phyloP scores from a whole-genome alignment of 2,329 filamentous ascomycete species.

The Periconia sp. region DNA sequence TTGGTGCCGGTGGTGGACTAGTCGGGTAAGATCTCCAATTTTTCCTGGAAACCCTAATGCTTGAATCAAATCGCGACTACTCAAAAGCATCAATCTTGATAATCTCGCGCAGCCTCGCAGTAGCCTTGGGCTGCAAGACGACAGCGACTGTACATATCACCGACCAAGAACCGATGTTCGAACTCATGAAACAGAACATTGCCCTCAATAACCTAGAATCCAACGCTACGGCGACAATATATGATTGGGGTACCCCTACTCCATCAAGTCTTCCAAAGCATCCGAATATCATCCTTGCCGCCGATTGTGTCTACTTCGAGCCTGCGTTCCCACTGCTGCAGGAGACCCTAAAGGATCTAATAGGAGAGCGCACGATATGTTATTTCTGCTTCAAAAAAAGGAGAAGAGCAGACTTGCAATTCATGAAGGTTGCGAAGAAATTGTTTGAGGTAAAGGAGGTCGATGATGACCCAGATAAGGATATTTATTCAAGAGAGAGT shows the following conservation, averaged over 20 bases:
- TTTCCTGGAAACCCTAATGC: neutral
- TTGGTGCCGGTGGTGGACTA: conserved; percentile 90
- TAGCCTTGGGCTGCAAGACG: conserved; percentile 61
- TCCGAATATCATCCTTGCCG: conserved; percentile 86
- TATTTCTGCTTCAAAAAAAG: conserved; percentile 97
- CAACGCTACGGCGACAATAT: conserved; percentile 69
- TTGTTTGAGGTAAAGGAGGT: conserved; percentile 55
- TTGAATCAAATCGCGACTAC: too few relatives aligned
- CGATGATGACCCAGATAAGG: conserved; percentile 56
- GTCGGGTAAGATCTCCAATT: conserved; percentile 61
- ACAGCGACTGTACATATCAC: conserved; percentile 76
- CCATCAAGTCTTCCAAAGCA: conserved; percentile 55
- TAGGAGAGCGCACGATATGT: conserved; percentile 70
- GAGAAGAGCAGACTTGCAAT: conserved; percentile 68
- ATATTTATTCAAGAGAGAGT: conserved; percentile 54
- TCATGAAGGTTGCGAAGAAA: conserved; percentile 59
- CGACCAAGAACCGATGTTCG: conserved; percentile 85
- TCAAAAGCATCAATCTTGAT: too few relatives aligned
- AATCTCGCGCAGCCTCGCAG: conserved; percentile 54
- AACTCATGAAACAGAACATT: conserved; percentile 87
- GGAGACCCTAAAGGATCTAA: conserved; percentile 75
- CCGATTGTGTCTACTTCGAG: conserved; percentile 97
- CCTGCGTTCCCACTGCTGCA: conserved; percentile 90
- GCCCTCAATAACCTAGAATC: conserved; percentile 73
- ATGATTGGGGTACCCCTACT: conserved; percentile 73